Conservation (phyloP, 2,329 filamentous ascomycete species). For the Thielaviopsis populi region DNA sequence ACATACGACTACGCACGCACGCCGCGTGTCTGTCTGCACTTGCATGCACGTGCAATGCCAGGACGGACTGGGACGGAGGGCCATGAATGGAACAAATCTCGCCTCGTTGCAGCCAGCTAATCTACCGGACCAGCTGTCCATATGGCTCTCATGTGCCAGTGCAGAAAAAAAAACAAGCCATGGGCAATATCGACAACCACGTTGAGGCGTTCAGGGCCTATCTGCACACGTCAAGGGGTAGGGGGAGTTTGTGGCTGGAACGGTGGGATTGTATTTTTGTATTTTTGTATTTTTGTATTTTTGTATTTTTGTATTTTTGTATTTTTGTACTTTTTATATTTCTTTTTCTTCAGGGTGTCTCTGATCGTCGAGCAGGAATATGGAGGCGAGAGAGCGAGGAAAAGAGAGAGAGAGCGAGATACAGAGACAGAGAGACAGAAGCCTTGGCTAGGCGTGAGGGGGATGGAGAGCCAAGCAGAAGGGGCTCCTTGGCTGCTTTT, state of each 20-base stretch:
- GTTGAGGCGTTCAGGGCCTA: not conserved
- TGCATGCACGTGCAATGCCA: too few species aligned
- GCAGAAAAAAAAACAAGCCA: not conserved
- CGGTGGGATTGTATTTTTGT: not conserved
- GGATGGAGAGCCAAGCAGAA: not conserved
- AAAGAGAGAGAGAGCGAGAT: not conserved
- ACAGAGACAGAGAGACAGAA: not conserved
- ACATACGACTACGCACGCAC: too few species aligned
- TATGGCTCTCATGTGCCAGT: not conserved
- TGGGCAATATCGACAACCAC: not conserved
- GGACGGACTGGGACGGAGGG: not conserved
- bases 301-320: not conserved
- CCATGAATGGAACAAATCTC: not conserved
- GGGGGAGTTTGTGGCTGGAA: not conserved
- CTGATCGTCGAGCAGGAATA: not conserved
- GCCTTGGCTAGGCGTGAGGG: not conserved
- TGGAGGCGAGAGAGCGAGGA: conserved; percentile 2
- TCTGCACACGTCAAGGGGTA: not conserved
- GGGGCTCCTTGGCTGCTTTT: not conserved
- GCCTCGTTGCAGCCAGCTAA: not conserved
- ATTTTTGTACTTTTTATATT: too few species aligned
- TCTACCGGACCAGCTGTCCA: not conserved
- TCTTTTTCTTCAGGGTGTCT: not conserved
- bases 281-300: not conserved
- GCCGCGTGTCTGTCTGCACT: too few species aligned